Evolutionary conservation across 495 filamentous ascomycete species (phyloP).

Genomic region (Choiromyces venosus): DNA sequence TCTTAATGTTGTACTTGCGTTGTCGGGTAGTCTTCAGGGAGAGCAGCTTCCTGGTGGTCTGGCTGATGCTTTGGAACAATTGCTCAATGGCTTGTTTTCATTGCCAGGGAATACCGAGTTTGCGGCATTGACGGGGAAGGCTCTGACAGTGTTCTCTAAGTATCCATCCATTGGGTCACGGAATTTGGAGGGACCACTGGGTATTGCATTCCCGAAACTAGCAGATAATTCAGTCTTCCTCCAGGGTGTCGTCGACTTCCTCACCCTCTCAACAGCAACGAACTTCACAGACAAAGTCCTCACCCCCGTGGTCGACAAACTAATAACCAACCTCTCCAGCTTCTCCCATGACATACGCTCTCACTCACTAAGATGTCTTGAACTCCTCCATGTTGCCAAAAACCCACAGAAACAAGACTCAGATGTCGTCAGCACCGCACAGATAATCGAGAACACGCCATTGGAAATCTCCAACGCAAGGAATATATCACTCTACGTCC

Average conservation of each 20-base stretch:
- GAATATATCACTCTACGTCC: constrained; percentile 72
- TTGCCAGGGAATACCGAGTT: constrained; percentile 1
- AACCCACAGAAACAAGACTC: constrained; percentile 43
- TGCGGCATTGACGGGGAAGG: constrained; percentile 22
- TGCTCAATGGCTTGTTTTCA: constrained; percentile 2
- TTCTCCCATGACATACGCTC: constrained; percentile 66
- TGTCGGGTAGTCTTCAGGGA: background rate
- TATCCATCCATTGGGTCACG: constrained; percentile 9
- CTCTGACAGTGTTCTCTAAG: constrained; percentile 21
- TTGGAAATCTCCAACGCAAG: constrained; percentile 68
- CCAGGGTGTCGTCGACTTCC: constrained; percentile 58
- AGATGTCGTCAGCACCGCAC: constrained; percentile 49
- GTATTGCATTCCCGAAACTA: constrained; percentile 17
- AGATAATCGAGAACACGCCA: constrained; percentile 71
- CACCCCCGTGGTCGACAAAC: constrained; percentile 54
- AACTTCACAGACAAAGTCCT: constrained; percentile 47
- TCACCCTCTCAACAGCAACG: constrained; percentile 49
- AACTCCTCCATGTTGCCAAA: constrained; percentile 44
- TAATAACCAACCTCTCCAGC: constrained; percentile 66
- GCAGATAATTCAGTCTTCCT: constrained; percentile 53
- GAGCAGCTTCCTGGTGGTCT: background rate
- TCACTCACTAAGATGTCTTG: constrained; percentile 63
- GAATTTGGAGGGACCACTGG: constrained; percentile 4
- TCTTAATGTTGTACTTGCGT: background rate
- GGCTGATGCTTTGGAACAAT: background rate